Conservation (phyloP, 2,329 filamentous ascomycete species). For the Epichloe sylvatica region DNA sequence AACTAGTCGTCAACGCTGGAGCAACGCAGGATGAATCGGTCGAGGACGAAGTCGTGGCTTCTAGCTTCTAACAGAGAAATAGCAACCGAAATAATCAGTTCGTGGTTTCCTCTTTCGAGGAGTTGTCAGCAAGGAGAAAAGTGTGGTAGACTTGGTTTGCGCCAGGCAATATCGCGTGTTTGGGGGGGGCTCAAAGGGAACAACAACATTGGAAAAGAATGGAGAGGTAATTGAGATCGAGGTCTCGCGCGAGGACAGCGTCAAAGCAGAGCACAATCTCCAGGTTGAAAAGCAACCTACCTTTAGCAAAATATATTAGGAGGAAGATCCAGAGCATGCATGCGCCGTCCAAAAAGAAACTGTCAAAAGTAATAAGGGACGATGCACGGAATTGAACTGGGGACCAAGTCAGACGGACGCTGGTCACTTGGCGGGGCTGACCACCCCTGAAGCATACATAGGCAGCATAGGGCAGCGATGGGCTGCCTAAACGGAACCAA, state of each 20-base stretch:
- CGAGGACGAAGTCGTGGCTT: slow-evolving; percentile 1
- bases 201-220: neutral
- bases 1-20: neutral
- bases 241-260: neutral
- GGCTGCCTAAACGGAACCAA: slow-evolving; percentile 1
- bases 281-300: neutral
- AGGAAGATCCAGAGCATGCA: neutral
- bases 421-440: slow-evolving; percentile 1
- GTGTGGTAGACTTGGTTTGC: neutral
- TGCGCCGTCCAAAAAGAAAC: neutral
- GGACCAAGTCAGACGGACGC: neutral
- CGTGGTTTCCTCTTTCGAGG: neutral
- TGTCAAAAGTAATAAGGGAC: neutral
- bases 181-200: neutral
- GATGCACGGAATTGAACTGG: neutral
- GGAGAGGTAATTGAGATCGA: neutral
- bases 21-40: neutral
- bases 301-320: neutral
- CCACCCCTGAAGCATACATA: neutral
- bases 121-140: neutral
- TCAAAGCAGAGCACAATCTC: neutral
- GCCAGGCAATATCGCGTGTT: neutral
- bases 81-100: neutral
- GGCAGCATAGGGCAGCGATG: neutral
- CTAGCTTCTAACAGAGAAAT: neutral